Base-by-base conservation (phyloP, 1,284 basidiomycete species). In the Ustilago crameri region DNA sequence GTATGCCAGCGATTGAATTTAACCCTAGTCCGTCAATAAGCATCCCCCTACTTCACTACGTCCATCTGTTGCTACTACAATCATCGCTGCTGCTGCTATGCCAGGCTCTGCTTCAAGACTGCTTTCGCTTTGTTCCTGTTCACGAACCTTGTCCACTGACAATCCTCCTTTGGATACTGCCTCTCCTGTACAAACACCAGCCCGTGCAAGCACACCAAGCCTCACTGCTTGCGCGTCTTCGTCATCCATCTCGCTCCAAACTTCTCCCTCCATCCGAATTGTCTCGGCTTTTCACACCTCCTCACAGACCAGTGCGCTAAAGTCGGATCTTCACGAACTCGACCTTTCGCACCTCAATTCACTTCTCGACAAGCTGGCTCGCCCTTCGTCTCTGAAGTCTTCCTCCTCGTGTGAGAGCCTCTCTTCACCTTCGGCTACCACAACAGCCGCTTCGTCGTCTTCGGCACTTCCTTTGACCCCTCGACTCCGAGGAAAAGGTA, bases 281-380 rank as follows among this genome's bases (percentile, higher is more conserved):
- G 30, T 17, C 45, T 58, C 66, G 44, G 43, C 50, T 10, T 59
- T 58, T 44, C 55, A 58, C 45, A 48, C 59, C 4, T 58, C 66
- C 9, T 17, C 34, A 9, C 47, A 44, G 12, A 15, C 34, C 30
- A 37, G 30, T 51, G 26, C 44, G 2, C 26, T 9, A 15, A 56
- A 65, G 55, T 57, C 62, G 18, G 56, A 53, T 51, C 34, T 44
- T 20, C 23, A 41, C 20, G 46, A 38, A 22, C 44, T 68, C 50
- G 64, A 67, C 55, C 53, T 75, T 10, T 57, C 58, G 8, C 59
- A 64, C 32, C 64, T 75, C 48, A 75, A 66, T 48, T 52, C 64
- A 35, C 56, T 75, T 12, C 73, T 75, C 41, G 60, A 50, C 54
- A 62, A 67, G 44, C 41, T 75, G 22, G 51, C 69, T 8, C 61